Evolutionary conservation across 495 filamentous ascomycete genomes (phyloP).

Genomic region (Echria macrotheca): DNA sequence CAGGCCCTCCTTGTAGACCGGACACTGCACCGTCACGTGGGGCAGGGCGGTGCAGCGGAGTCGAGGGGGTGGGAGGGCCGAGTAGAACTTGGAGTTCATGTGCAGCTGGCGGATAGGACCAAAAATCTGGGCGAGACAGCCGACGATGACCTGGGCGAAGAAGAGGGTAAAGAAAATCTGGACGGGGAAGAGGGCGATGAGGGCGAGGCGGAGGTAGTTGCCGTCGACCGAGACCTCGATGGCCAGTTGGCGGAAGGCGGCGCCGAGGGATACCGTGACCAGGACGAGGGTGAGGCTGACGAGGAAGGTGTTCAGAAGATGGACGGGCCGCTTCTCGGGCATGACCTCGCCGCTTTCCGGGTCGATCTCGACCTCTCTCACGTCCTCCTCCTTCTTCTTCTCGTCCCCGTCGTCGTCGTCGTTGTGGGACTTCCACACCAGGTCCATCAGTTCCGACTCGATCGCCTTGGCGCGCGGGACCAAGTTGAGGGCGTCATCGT

Average conservation of each 20-base stretch:
- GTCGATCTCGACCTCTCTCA: slow-evolving; percentile 54
- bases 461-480: slow-evolving; percentile 60
- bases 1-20: slow-evolving; percentile 70
- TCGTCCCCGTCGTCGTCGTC: slow-evolving; percentile 47
- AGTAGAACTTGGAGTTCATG: slow-evolving; percentile 74
- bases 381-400: slow-evolving; percentile 35
- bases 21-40: slow-evolving; percentile 66
- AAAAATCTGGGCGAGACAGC: slow-evolving; percentile 67
- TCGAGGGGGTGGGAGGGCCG: slow-evolving; percentile 56
- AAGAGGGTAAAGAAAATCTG: slow-evolving; percentile 79
- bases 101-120: slow-evolving; percentile 68
- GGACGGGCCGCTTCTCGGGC: slow-evolving; percentile 58
- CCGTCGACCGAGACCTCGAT: slow-evolving; percentile 62
- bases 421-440: slow-evolving; percentile 59
- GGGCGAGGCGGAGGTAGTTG: slow-evolving; percentile 54
- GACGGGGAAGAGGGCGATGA: slow-evolving; percentile 58
- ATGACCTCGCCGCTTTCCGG: slow-evolving; percentile 63
- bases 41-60: slow-evolving; percentile 49
- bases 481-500: slow-evolving; percentile 66
- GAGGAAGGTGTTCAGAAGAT: slow-evolving; percentile 61
- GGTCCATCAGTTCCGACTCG: slow-evolving; percentile 66
- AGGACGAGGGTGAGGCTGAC: slow-evolving; percentile 59
- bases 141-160: slow-evolving; percentile 68
- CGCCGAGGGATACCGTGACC: slow-evolving; percentile 57
- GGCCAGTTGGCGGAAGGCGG: slow-evolving; percentile 60